Base-by-base conservation (phyloP, 768 basidiomycete species). In the Pleurotus djamor region DNA sequence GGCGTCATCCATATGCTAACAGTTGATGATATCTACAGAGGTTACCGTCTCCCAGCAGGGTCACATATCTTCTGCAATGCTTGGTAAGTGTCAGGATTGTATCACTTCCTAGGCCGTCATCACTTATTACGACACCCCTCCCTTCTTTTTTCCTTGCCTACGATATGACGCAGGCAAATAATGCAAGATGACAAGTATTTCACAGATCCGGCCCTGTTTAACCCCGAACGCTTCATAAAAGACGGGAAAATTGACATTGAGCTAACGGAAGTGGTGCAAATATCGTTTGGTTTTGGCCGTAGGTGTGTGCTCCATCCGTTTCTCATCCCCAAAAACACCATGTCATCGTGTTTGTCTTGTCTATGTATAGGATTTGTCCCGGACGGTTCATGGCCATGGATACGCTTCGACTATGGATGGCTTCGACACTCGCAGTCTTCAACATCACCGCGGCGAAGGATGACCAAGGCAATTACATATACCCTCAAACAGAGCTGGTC, bases 41-140 rank as follows among this genome's bases (percentile, higher is more conserved):
- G 73, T 4, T 69, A 67, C 58, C 67, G 64, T 62, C 71, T 75
- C 21, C 74, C 74, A 0, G 69, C 69, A 51, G 72, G 71, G 41
- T 59, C 65, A 33, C 65, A 65, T 52, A 66, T 78, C 43, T 64
- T 78, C 8, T 67, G 67, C 5, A 78, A 78, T 60, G 71, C 70
- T 34, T 78, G 76, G 76, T 74, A 51, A 10, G 60, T 17, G n/a
- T n/a, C n/a, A n/a, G n/a, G n/a, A n/a, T 28, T 10, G 21, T 13
- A 54, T 54, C 17, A 14, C 52, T 12, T 54, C 48, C 7, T 17
- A 16, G 10, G 7, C 32, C 16, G n/a, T n/a, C n/a, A n/a, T n/a
- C n/a, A n/a, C n/a, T n/a, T n/a, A n/a, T n/a, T n/a, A n/a, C n/a
- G n/a, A n/a, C n/a, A n/a, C n/a, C n/a, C n/a, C n/a, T n/a, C n/a